These are phyloP conservation scores for Fusarium tjaetaba DNA, from an alignment of 2,329 filamentous ascomycete species.

Conservation along the genomic window DNA sequence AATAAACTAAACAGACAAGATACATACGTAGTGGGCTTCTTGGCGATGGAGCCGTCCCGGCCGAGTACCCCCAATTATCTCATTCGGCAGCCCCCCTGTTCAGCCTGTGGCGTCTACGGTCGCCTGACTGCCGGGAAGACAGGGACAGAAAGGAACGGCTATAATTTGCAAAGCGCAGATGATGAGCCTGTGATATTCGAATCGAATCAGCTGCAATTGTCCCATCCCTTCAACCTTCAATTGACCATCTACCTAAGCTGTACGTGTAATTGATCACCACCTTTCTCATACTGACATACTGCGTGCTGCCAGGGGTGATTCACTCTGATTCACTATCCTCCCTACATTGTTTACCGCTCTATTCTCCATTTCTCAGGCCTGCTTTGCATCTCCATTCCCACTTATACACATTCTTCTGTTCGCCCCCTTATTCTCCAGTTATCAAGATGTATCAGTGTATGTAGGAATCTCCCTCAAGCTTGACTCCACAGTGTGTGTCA, in stretches of 20 bases:
- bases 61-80: conserved; percentile 28
- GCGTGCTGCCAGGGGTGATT: conserved; percentile 10
- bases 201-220: neutral
- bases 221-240: neutral
- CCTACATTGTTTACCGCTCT: conserved; percentile 14
- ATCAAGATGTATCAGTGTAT: neutral
- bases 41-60: conserved; percentile 25
- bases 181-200: neutral
- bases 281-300: neutral
- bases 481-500: conserved; percentile 18
- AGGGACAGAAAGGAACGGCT: neutral
- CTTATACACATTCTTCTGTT: conserved; percentile 15
- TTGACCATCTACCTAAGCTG: neutral
- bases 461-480: conserved; percentile 3
- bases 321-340: neutral
- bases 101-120: conserved; percentile 27
- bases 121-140: conserved; percentile 30
- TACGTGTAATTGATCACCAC: neutral
- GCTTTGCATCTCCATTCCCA: conserved; percentile 1
- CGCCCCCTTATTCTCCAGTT: conserved; percentile 13
- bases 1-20: conserved; percentile 1
- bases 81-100: conserved; percentile 23
- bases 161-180: neutral
- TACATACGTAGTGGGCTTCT: conserved; percentile 22
- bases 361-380: conserved; percentile 1